A percentile compares a stretch with the other conserved stretches of the same genome.
Evolutionary conservation across 257 asterid genomes (phyloP).

Genomic region (Vinca minor): DNA sequence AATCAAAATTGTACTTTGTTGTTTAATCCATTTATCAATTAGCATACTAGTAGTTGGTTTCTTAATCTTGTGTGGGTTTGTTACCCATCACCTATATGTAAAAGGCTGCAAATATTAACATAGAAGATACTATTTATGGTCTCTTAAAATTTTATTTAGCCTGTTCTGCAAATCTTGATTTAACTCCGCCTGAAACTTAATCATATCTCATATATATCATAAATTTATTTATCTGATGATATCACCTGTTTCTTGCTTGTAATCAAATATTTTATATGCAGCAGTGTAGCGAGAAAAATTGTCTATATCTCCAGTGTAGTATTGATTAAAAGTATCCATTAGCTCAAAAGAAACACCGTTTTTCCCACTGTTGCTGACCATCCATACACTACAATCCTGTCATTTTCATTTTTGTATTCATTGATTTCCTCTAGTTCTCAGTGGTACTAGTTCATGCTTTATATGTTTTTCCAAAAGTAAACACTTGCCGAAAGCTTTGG

Average conservation of each 20-base stretch:
- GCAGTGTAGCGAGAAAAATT: neutral
- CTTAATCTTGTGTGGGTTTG: too few relatives aligned
- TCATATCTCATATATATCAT: neutral
- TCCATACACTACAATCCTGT: neutral
- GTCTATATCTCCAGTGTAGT: neutral
- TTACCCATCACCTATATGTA: neutral
- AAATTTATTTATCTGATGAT: neutral
- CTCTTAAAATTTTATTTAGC: neutral
- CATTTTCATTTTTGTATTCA: neutral
- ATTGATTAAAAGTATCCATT: neutral
- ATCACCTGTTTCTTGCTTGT: neutral
- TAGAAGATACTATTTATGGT: neutral
- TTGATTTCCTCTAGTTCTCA: neutral
- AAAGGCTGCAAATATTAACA: conserved; percentile 1
- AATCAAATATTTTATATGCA: neutral
- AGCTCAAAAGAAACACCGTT: neutral
- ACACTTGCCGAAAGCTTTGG: neutral
- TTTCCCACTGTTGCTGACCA: neutral
- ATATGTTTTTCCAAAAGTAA: neutral
- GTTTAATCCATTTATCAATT: too few relatives aligned
- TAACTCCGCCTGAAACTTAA: neutral
- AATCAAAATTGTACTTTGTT: conserved; percentile 3
- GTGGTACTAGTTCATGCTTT: neutral
- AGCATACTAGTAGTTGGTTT: too few relatives aligned
- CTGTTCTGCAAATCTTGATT: neutral